These are phyloP conservation scores for Aureobasidium mangrovei DNA, from an alignment of 2,329 filamentous ascomycete species.

Conservation along the genomic window DNA sequence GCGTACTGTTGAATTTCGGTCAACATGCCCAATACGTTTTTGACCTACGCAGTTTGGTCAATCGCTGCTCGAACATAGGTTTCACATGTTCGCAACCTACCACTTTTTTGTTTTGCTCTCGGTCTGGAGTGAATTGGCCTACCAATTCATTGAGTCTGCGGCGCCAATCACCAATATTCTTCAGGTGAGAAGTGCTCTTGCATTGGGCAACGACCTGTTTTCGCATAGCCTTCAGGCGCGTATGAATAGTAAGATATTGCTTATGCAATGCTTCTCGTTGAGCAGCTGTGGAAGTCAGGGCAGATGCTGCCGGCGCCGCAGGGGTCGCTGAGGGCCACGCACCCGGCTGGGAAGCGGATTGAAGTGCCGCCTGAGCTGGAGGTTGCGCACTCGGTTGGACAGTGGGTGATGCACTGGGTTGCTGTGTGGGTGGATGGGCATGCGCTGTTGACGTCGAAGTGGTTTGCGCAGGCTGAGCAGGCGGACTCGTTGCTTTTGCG, in stretches of 20 bases:
- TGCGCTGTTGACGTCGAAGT: background rate
- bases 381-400: background rate
- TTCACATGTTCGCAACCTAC: constrained; percentile 32
- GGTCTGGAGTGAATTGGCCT: constrained; percentile 62
- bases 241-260: constrained; percentile 52
- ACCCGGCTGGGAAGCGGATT: background rate
- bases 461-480: background rate
- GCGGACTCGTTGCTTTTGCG: constrained; percentile 1
- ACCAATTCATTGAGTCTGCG: constrained; percentile 61
- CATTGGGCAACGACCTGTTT: constrained; percentile 46
- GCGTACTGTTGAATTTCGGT: constrained; percentile 29
- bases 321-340: background rate
- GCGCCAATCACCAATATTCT: constrained; percentile 61
- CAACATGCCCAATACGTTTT: constrained; percentile 45
- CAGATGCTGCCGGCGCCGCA: background rate
- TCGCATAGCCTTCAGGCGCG: constrained; percentile 54
- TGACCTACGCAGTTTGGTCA: constrained; percentile 28
- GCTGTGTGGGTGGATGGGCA: background rate
- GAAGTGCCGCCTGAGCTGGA: background rate
- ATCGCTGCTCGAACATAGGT: background rate
- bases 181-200: constrained; percentile 50
- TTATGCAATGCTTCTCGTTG: constrained; percentile 37
- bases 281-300: background rate
- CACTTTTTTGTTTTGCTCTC: constrained; percentile 50
- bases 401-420: background rate